Conservation (phyloP, 2,329 filamentous ascomycete genomes). For the Xylaria arbuscula region DNA sequence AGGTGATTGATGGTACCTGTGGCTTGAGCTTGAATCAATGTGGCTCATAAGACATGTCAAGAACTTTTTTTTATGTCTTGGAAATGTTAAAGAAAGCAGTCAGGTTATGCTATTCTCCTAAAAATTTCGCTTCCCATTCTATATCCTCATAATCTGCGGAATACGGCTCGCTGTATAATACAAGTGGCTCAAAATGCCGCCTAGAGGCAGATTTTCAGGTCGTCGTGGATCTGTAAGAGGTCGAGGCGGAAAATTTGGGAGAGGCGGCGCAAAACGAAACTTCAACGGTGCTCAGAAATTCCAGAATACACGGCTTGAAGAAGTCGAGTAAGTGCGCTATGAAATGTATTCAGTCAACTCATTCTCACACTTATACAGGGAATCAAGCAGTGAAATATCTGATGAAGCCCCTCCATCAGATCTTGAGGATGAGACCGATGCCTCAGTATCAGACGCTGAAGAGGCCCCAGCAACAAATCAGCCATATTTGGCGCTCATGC, state of each 20-base stretch:
- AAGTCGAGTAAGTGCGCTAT: slow-evolving; percentile 55
- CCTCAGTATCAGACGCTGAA: slow-evolving; percentile 60
- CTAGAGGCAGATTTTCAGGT: slow-evolving; percentile 41
- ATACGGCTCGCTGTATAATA: neutral
- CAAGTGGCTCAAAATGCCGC: slow-evolving; percentile 36
- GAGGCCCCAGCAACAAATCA: slow-evolving; percentile 53
- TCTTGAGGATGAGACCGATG: slow-evolving; percentile 56
- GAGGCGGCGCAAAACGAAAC: slow-evolving; percentile 41
- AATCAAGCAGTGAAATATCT: slow-evolving; percentile 49
- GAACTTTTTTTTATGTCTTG: slow-evolving; percentile 33
- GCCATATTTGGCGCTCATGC: slow-evolving; percentile 68
- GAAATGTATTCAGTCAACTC: neutral
- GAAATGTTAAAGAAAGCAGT: slow-evolving; percentile 10
- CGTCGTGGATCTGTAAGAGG: slow-evolving; percentile 44
- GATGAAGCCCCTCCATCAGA: slow-evolving; percentile 57
- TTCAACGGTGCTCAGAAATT: slow-evolving; percentile 55
- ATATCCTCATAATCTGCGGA: neutral
- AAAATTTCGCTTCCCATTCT: neutral
- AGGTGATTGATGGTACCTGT: slow-evolving; percentile 15
- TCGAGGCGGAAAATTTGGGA: slow-evolving; percentile 36
- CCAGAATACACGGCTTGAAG: slow-evolving; percentile 59
- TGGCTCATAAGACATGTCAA: slow-evolving; percentile 32
- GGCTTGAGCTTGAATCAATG: slow-evolving; percentile 37
- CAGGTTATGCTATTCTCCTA: neutral
- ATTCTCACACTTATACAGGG: slow-evolving; percentile 40